A percentile compares a stretch with the other conserved stretches of the same genome.
Conservation (phyloP, 495 filamentous ascomycete genomes). For the Aspergillus asperescens region DNA sequence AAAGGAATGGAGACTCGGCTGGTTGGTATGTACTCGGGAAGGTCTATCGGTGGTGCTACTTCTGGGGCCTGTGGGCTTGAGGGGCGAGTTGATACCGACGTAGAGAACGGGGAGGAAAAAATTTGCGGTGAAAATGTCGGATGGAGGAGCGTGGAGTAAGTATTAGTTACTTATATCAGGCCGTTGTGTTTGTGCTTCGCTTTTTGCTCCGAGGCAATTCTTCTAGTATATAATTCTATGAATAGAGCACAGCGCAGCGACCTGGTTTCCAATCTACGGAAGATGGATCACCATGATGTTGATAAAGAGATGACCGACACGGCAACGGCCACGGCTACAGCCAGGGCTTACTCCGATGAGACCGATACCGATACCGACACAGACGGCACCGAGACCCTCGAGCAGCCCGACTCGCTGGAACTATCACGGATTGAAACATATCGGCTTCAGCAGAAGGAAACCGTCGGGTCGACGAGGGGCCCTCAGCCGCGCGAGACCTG, state of each 20-base stretch:
- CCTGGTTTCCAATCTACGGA: neutral
- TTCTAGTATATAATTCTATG: no score
- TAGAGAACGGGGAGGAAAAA: neutral
- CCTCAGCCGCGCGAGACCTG: constrained; percentile 19
- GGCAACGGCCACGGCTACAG: neutral
- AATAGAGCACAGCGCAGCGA: neutral
- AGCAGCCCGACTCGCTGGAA: constrained; percentile 20
- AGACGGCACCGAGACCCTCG: constrained; percentile 6
- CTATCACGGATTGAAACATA: constrained; percentile 25
- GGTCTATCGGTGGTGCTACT: neutral
- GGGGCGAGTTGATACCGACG: neutral
- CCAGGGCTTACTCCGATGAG: neutral
- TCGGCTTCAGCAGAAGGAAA: constrained; percentile 24
- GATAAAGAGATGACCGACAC: constrained; percentile 2
- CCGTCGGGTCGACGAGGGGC: constrained; percentile 23
- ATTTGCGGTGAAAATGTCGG: no score
- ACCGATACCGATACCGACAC: neutral
- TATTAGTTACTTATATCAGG: neutral
- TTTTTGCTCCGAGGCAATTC: no score
- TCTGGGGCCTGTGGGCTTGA: constrained; percentile 1
- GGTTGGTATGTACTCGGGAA: neutral
- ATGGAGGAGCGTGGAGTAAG: no score
- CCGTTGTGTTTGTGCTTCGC: no score
- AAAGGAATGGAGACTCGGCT: constrained; percentile 8
- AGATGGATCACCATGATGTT: constrained; percentile 8